Conservation (phyloP, 805 yeast genomes). For the Naumovozyma dairenensis region DNA sequence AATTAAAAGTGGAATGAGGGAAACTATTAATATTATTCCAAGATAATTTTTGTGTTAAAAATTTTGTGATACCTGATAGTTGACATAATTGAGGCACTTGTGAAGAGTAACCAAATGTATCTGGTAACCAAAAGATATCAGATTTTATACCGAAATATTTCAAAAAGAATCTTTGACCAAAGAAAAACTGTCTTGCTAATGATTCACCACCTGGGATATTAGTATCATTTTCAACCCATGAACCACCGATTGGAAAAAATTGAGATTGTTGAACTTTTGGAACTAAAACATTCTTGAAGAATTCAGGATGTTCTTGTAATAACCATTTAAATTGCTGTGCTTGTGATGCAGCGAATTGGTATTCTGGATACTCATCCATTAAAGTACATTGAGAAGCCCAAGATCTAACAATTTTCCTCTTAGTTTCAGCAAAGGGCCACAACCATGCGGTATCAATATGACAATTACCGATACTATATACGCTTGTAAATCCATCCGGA, state of each 20-base stretch:
- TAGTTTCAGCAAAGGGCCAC: constrained; percentile 98
- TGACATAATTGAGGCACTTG: constrained; percentile 92
- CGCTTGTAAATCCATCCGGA: constrained; percentile 38
- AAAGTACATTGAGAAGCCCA: constrained; percentile 90
- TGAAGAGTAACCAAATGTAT: constrained; percentile 92
- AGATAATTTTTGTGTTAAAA: constrained; percentile 85
- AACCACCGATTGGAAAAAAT: constrained; percentile 88
- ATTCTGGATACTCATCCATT: constrained; percentile 84
- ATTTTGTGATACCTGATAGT: constrained; percentile 72
- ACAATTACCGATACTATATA: constrained; percentile 85
- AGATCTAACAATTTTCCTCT: constrained; percentile 83
- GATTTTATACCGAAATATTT: constrained; percentile 70
- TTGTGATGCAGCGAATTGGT: constrained; percentile 88
- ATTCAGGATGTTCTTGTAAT: constrained; percentile 73
- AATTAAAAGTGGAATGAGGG: constrained; percentile 85
- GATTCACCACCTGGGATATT: constrained; percentile 94
- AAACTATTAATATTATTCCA: constrained; percentile 93
- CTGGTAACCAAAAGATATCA: constrained; percentile 88
- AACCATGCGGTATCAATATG: constrained; percentile 98
- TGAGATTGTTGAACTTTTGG: constrained; percentile 60
- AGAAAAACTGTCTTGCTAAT: constrained; percentile 72
- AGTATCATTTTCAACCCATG: constrained; percentile 97
- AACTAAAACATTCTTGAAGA: constrained; percentile 48
- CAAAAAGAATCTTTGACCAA: constrained; percentile 81
- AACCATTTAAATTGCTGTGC: constrained; percentile 96